Evolutionary conservation across 805 yeast species (phyloP), one percentile per base, ranked within the genome.

Genomic region (Kluyveromyces nonfermentans): DNA sequence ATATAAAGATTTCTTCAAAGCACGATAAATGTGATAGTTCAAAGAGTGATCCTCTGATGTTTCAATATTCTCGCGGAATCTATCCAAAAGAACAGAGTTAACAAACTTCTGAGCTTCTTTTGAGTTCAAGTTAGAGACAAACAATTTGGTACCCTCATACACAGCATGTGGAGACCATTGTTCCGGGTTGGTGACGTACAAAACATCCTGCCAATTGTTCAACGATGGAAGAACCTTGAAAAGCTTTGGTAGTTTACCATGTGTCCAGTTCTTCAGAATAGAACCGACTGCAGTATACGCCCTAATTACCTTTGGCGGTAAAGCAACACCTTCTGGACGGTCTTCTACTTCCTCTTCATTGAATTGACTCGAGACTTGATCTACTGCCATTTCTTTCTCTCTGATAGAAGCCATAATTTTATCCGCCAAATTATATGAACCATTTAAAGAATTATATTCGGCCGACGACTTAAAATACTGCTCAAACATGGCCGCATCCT

Each of bases 301-400:
- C 50, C 85, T 88, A 56, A 93, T 88, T 44, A 93, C 97, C 62
- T 93, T 89, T 46, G 96, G 96, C 6, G 99, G 98, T 46, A 93
- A 72, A 53, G 84, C 73, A 4, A 90, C 96, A 42, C 82, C 86
- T 54, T 86, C 90, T 17, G 61, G 68, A 73, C 77, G 62, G 68
- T 71, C 53, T 61, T 12, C 5, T 1, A 47, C 48, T 12, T 43
- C 50, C 5, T 49, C 51, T 14, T 44, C 56, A 1, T 40, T 39
- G 12, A 33, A 39, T 5, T 35, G 45, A 12, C 42, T 52, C 9
- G 42, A 15, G 4, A 16, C 35, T 14, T 28, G 8, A 14, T 9
- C 50, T 16, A 47, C 36, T 43, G 57, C 62, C 46, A 60, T 52
- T 57, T 83, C 87, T 52, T 83, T 80, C 63, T 85, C 93, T 54